A percentile compares a stretch with the other conserved stretches of the same genome.
Conservation (phyloP, 163 green algal species). For the Chlamydomonas reinhardtii region DNA sequence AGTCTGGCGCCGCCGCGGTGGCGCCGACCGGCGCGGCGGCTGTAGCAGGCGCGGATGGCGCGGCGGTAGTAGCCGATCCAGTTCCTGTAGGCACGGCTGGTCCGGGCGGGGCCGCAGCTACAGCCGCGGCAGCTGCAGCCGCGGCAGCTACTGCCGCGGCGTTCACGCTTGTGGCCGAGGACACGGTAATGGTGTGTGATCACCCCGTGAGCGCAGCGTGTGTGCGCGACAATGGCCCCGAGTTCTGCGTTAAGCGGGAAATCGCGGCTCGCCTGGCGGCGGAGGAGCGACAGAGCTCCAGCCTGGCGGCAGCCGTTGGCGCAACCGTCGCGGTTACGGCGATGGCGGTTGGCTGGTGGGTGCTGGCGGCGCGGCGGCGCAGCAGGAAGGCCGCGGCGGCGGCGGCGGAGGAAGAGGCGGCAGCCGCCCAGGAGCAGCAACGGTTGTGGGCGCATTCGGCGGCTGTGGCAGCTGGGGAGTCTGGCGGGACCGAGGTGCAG, state of each 20-base stretch:
- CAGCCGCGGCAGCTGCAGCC: too few species aligned
- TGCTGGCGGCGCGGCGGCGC: background rate
- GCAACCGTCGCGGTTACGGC: background rate
- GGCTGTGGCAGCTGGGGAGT: too few species aligned
- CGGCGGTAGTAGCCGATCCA: background rate
- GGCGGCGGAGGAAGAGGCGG: background rate
- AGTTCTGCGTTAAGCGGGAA: conserved; percentile 17
- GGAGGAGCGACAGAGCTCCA: background rate
- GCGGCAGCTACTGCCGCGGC: too few species aligned
- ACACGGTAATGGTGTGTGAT: background rate
- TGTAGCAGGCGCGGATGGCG: background rate
- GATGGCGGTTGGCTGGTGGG: background rate
- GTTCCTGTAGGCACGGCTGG: too few species aligned
- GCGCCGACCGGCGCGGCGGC: background rate
- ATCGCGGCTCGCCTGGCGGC: background rate
- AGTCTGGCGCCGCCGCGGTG: background rate
- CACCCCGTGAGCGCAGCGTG: conserved; percentile 1
- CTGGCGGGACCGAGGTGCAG: too few species aligned
- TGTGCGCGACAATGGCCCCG: background rate
- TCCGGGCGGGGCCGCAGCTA: too few species aligned
- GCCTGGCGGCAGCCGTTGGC: background rate
- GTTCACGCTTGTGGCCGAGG: background rate
- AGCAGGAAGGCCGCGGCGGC: background rate
- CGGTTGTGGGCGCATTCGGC: too few species aligned
- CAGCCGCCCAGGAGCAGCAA: background rate